Conservation (phyloP, 768 basidiomycete species). For the Serendipita vermifera region DNA sequence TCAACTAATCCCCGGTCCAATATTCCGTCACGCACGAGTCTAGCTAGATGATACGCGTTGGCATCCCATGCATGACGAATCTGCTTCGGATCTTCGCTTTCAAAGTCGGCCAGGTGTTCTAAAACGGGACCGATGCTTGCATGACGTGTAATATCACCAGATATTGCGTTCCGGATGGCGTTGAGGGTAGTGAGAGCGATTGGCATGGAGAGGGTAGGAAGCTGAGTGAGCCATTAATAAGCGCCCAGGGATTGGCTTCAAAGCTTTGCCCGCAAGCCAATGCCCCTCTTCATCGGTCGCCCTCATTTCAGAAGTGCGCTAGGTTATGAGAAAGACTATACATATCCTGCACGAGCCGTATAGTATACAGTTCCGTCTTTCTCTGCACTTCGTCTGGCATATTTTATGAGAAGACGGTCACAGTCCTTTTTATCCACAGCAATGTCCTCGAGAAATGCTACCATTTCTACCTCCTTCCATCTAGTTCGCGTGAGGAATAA, state of each 20-base stretch:
- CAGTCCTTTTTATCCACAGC: constrained; percentile 75
- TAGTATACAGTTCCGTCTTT: constrained; percentile 52
- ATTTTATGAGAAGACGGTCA: constrained; percentile 78
- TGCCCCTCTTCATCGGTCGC: background rate
- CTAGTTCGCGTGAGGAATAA: constrained; percentile 68
- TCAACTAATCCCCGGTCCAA: background rate
- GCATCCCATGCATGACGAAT: background rate
- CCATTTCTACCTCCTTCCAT: constrained; percentile 71
- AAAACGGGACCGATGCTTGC: background rate
- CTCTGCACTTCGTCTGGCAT: constrained; percentile 65
- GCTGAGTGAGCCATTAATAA: constrained; percentile 9
- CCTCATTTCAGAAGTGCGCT: background rate
- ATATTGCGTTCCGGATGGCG: background rate
- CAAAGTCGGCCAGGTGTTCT: background rate
- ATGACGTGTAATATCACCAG: background rate
- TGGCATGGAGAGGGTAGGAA: background rate
- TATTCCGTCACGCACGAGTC: too few species aligned
- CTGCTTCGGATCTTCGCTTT: background rate
- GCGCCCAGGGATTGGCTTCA: too few species aligned
- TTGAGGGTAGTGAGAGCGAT: background rate
- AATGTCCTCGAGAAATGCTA: constrained; percentile 69
- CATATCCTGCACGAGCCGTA: constrained; percentile 39
- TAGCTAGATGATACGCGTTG: too few species aligned
- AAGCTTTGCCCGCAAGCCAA: too few species aligned
- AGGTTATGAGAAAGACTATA: constrained; percentile 10